Evolutionary conservation across 257 asterid genomes (phyloP).

Genomic region (Nicotiana sylvestris): DNA sequence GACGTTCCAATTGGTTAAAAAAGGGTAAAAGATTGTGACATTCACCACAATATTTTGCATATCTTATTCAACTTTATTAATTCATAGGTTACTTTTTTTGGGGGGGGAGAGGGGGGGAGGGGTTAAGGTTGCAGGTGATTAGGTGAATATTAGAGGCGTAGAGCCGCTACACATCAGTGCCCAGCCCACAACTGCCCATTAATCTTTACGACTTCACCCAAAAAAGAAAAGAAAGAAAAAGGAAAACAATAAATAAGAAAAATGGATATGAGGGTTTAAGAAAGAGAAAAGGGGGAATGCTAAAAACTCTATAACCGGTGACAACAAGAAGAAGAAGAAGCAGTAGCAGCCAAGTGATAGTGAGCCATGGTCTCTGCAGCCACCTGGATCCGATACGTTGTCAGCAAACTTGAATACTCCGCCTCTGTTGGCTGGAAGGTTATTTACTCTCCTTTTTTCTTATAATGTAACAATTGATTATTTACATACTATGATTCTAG

Average conservation of each 20-base stretch:
- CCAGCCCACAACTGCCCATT: no score
- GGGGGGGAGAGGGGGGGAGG: no score
- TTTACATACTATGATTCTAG: not conserved
- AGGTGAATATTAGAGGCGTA: not conserved
- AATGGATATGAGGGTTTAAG: constrained; percentile 24
- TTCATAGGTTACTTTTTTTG: no score
- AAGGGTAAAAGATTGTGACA: no score
- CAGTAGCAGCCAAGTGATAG: not conserved
- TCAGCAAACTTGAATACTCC: constrained; percentile 52
- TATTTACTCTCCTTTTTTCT: not conserved
- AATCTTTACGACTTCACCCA: not conserved
- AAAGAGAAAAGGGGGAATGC: not conserved
- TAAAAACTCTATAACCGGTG: not conserved
- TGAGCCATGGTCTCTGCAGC: constrained; percentile 55
- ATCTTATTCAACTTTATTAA: no score
- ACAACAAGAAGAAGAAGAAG: not conserved
- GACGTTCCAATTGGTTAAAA: no score
- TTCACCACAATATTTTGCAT: no score
- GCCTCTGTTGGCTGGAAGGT: constrained; percentile 50
- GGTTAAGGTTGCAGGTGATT: not conserved
- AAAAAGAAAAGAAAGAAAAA: not conserved
- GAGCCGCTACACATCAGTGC: not conserved
- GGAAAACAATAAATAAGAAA: not conserved
- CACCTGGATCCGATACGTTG: constrained; percentile 59
- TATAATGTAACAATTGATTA: not conserved